These are phyloP conservation scores for Colletotrichum falcatum DNA, from an alignment of 2,329 filamentous ascomycete species.

Conservation along the genomic window DNA sequence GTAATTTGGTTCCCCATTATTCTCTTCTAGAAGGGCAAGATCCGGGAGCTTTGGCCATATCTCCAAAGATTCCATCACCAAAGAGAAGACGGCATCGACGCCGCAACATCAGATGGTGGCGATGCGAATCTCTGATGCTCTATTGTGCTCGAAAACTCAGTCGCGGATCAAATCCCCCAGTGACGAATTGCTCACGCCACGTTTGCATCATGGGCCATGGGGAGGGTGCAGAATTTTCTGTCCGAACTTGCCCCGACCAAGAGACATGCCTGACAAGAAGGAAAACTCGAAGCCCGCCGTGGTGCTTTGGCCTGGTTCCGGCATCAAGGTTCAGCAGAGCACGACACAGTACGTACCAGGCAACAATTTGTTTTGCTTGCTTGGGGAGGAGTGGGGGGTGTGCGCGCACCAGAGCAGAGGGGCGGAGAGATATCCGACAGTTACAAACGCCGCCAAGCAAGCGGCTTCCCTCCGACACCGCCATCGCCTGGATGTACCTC, in stretches of 20 bases:
- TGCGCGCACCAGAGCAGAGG: background rate
- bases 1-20: conserved; percentile 42
- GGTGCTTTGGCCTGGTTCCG: conserved; percentile 33
- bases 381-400: no score
- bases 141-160: conserved; percentile 13
- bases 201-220: conserved; percentile 38
- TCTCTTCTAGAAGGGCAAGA: conserved; percentile 41
- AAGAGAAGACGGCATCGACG: background rate
- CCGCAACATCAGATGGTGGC: conserved; percentile 35
- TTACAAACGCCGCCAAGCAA: conserved; percentile 30
- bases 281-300: conserved; percentile 5
- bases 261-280: conserved; percentile 22
- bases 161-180: conserved; percentile 14
- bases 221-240: conserved; percentile 32
- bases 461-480: conserved; percentile 35
- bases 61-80: conserved; percentile 22
- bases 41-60: conserved; percentile 42
- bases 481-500: conserved; percentile 8
- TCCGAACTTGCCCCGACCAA: conserved; percentile 38
- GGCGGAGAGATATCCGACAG: conserved; percentile 40
- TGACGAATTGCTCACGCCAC: conserved; percentile 40
- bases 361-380: conserved; percentile 7
- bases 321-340: conserved; percentile 40
- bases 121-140: background rate
- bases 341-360: conserved; percentile 6